Base-by-base conservation (phyloP, 73 alveolate genomes). In the Paramecium tetraurelia region DNA sequence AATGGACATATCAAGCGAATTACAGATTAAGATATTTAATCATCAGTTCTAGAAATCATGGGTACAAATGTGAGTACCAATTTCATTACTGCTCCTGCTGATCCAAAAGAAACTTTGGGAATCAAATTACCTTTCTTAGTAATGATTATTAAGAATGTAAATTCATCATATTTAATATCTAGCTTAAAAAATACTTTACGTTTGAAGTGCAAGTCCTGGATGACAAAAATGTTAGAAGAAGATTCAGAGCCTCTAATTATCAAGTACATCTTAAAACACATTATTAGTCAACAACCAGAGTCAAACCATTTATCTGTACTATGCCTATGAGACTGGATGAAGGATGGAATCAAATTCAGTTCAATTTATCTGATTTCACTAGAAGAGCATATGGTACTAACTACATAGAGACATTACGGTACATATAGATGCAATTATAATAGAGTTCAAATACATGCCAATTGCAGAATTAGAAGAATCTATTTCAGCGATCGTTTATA, bases 201-300 rank as follows among this genome's bases (percentile, higher is more conserved):
- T 98, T 98, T 89, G 99, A 98, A 94, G 99, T 98, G 43, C 97
- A 97, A 92, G 99, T 98, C 31, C 94, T 97, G 86, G 99, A 98
- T 89, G 99, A 98, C 93, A 98, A 98, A 95, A 97, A 97, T 89
- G 99, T 98, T 38, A 97, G 99, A 83, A 95, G 99, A 92, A 93
- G 99, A 75, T 98, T 98, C 95, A 89, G 99, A 95, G 99, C 99
- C 18, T 97, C 99, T 2, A 98, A 98, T 95, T 98, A 97, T 89
- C 98, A 89, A 71, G 90, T 80, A 63, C 95, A 96, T 95, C 72
- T 98, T 92, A 98, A 98, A 16, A 94, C 97, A 4, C 96, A 95
- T 93, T 95, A 96, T 85, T 97, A 86, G 86, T 90, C 96, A 43
- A 97, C 99, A 53, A 98, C 99, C 10, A 96, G 99, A 93, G 99